Evolutionary conservation across 805 yeast species (phyloP).

Genomic region (Lipomyces oligophaga): DNA sequence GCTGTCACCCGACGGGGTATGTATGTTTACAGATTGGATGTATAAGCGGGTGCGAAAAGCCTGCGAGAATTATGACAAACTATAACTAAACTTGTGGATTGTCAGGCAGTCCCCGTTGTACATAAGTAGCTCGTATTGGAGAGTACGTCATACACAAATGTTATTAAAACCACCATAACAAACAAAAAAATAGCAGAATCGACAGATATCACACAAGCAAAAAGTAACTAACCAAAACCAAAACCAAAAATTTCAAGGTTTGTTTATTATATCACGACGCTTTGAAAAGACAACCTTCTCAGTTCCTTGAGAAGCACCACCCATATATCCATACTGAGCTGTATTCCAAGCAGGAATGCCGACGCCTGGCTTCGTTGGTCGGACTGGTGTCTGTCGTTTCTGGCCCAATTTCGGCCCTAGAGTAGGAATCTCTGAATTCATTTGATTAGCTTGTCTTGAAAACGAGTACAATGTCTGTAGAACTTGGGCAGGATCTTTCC

Average conservation of each 20-base stretch:
- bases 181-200: background rate
- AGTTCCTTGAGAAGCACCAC: slow-evolving; percentile 46
- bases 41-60: slow-evolving; percentile 41
- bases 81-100: background rate
- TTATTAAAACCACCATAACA: too few relatives aligned
- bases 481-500: slow-evolving; percentile 73
- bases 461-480: slow-evolving; percentile 69
- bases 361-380: slow-evolving; percentile 53
- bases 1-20: slow-evolving; percentile 48
- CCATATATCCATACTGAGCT: slow-evolving; percentile 56
- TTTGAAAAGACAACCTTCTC: slow-evolving; percentile 56
- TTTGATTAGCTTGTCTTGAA: slow-evolving; percentile 61
- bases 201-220: background rate
- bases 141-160: too few relatives aligned
- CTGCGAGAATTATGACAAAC: slow-evolving; percentile 32
- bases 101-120: too few relatives aligned
- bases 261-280: slow-evolving; percentile 44
- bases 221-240: background rate
- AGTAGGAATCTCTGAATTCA: slow-evolving; percentile 49
- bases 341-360: slow-evolving; percentile 52
- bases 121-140: too few relatives aligned
- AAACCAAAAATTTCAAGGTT: slow-evolving; percentile 1
- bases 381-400: slow-evolving; percentile 47
- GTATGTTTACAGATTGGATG: slow-evolving; percentile 51
- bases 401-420: slow-evolving; percentile 56